phyloP scores from a whole-genome alignment of 1,284 basidiomycete species.

The Stygiomarasmius scandens region DNA sequence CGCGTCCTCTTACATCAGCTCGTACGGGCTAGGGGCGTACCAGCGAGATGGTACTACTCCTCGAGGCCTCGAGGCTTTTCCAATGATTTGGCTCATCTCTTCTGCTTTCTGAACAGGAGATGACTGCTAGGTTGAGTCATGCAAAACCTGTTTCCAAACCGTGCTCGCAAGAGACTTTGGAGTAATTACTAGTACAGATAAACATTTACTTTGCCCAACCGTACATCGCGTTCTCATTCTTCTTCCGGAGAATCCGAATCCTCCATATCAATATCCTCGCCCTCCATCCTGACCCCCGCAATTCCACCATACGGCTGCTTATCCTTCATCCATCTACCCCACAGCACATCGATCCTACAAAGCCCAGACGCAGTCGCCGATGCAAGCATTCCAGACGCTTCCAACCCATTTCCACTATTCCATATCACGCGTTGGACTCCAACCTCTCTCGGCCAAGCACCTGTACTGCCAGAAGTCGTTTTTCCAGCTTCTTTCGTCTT shows the following conservation, averaged over 20 bases:
- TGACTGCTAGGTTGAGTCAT: too few relatives aligned
- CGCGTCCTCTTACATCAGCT: background rate
- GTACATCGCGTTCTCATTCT: background rate
- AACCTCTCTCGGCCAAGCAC: slow-evolving; percentile 77
- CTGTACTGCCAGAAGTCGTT: slow-evolving; percentile 37
- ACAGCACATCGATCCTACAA: slow-evolving; percentile 79
- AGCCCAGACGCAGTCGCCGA: slow-evolving; percentile 82
- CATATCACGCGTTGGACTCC: slow-evolving; percentile 78
- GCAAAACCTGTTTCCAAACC: too few relatives aligned
- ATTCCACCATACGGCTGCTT: slow-evolving; percentile 60
- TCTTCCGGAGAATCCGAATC: slow-evolving; percentile 7
- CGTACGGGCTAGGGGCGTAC: too few relatives aligned
- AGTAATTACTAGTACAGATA: too few relatives aligned
- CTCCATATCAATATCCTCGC: background rate
- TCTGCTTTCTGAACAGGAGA: too few relatives aligned
- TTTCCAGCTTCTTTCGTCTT: slow-evolving; percentile 30
- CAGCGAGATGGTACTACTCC: too few relatives aligned
- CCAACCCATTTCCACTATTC: slow-evolving; percentile 77
- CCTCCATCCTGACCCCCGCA: slow-evolving; percentile 23
- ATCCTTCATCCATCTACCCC: slow-evolving; percentile 67
- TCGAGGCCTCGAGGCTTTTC: too few relatives aligned
- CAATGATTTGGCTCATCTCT: too few relatives aligned
- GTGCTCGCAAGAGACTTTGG: too few relatives aligned
- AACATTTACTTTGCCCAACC: background rate
- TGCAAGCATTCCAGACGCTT: slow-evolving; percentile 68